Evolutionary conservation across 2,329 filamentous ascomycete species (phyloP).

Genomic region (Macrophomina pseudophaseolina): DNA sequence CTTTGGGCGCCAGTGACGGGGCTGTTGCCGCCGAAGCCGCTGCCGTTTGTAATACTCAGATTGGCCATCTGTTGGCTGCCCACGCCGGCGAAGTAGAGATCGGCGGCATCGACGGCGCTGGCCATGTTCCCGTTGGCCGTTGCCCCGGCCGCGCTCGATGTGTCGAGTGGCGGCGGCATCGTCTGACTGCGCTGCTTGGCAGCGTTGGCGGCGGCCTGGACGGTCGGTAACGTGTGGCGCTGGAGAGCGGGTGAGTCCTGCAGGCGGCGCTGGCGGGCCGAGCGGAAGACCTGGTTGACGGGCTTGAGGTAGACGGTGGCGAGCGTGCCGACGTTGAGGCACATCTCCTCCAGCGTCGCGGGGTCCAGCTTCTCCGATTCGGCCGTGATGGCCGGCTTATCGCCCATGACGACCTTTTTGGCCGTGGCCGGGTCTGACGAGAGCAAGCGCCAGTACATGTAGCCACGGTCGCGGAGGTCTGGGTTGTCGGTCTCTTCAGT

Average conservation of each 20-base stretch:
- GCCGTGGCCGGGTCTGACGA: conserved; percentile 89
- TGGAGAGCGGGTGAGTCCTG: conserved; percentile 86
- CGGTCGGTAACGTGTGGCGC: conserved; percentile 67
- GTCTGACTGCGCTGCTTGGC: conserved; percentile 34
- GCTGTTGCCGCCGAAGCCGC: conserved; percentile 27
- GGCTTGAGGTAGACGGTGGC: conserved; percentile 98
- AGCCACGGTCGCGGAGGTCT: conserved; percentile 91
- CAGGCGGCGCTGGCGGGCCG: conserved; percentile 78
- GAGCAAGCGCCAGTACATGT: conserved; percentile 98
- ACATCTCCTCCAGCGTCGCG: conserved; percentile 92
- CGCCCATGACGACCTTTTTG: conserved; percentile 91
- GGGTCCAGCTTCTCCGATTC: conserved; percentile 95
- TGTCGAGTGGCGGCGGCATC: conserved; percentile 32
- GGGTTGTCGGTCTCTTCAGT: conserved; percentile 99
- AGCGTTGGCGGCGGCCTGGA: conserved; percentile 51
- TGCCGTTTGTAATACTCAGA: conserved; percentile 67
- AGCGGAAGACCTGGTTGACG: conserved; percentile 94
- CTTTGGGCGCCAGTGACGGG: conserved; percentile 43
- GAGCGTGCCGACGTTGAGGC: conserved; percentile 91
- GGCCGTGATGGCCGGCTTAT: conserved; percentile 94
- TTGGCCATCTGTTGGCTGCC: conserved; percentile 75
- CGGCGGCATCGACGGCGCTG: conserved; percentile 80
- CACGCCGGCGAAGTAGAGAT: conserved; percentile 86
- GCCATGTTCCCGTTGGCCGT: conserved; percentile 56
- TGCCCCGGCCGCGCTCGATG: conserved; percentile 9